Evolutionary conservation across 192 early-diverging fungal species (phyloP).

Genomic region (Spizellomyces punctatus): DNA sequence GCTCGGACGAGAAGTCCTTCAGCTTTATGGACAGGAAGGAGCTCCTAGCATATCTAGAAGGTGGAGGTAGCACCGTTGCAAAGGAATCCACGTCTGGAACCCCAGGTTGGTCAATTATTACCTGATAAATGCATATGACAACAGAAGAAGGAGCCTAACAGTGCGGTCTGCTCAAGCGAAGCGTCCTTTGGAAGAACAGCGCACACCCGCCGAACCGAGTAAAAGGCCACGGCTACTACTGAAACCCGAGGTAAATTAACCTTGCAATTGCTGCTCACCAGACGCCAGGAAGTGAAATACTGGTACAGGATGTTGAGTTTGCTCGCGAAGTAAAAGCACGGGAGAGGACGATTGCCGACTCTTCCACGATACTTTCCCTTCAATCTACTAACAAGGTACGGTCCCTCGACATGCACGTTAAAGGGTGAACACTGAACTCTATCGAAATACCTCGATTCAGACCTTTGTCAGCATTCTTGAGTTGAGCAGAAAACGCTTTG

Average conservation of each 20-base stretch:
- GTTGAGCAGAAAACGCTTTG: conserved; percentile 15
- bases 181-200: conserved; percentile 10
- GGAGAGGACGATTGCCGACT: conserved; percentile 14
- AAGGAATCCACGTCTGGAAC: background rate
- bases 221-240: conserved; percentile 10
- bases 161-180: background rate
- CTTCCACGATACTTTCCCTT: background rate
- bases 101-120: conserved; percentile 25
- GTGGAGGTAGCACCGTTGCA: conserved; percentile 43
- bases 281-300: background rate
- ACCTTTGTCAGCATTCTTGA: conserved; percentile 25
- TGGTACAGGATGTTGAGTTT: conserved; percentile 20
- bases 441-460: background rate
- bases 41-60: conserved; percentile 75
- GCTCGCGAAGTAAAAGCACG: conserved; percentile 1
- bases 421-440: background rate
- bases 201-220: background rate
- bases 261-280: background rate
- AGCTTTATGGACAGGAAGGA: conserved; percentile 74
- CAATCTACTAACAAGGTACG: conserved; percentile 19
- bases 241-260: conserved; percentile 16
- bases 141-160: too few relatives aligned
- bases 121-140: conserved; percentile 4
- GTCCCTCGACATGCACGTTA: background rate
- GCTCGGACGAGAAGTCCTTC: conserved; percentile 62